phyloP scores from a whole-genome alignment of 768 basidiomycete species.

The Chalciporus sphaerocephalus region DNA sequence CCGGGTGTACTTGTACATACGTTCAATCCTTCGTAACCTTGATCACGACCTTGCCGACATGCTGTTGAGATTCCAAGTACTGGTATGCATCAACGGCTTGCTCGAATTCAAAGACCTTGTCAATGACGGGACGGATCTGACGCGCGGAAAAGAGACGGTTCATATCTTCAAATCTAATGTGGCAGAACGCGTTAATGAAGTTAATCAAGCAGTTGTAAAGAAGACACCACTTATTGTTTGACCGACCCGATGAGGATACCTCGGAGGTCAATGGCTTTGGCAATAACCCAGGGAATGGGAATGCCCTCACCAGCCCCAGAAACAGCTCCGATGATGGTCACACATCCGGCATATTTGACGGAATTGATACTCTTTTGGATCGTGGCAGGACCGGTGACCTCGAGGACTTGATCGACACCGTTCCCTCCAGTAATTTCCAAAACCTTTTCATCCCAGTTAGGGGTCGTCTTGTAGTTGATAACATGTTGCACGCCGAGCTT shows the following conservation, averaged over 20 bases:
- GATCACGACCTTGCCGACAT: slow-evolving; percentile 61
- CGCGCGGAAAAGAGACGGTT: slow-evolving; percentile 43
- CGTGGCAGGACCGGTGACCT: slow-evolving; percentile 50
- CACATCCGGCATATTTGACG: slow-evolving; percentile 38
- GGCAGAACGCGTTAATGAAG: too few relatives aligned
- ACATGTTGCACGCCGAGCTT: slow-evolving; percentile 50
- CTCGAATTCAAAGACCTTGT: slow-evolving; percentile 57
- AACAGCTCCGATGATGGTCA: slow-evolving; percentile 52
- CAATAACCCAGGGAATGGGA: slow-evolving; percentile 35
- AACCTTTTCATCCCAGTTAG: slow-evolving; percentile 57
- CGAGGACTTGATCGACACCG: slow-evolving; percentile 36
- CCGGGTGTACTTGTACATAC: not conserved
- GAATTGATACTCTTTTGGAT: slow-evolving; percentile 41
- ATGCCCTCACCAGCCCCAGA: slow-evolving; percentile 28
- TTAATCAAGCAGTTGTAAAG: too few relatives aligned
- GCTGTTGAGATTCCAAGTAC: slow-evolving; percentile 49
- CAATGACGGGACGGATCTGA: slow-evolving; percentile 46
- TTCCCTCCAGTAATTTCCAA: slow-evolving; percentile 33
- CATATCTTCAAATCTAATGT: slow-evolving; percentile 55
- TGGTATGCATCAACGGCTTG: slow-evolving; percentile 49
- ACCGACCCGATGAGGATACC: slow-evolving; percentile 56
- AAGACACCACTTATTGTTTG: slow-evolving; percentile 40
- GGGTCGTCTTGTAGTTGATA: slow-evolving; percentile 60
- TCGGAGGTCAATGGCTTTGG: slow-evolving; percentile 40
- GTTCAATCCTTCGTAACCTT: slow-evolving; percentile 33